These are phyloP conservation scores for Neurospora sp. DNA, from an alignment of 2,329 filamentous ascomycete species.

Conservation along the genomic window DNA sequence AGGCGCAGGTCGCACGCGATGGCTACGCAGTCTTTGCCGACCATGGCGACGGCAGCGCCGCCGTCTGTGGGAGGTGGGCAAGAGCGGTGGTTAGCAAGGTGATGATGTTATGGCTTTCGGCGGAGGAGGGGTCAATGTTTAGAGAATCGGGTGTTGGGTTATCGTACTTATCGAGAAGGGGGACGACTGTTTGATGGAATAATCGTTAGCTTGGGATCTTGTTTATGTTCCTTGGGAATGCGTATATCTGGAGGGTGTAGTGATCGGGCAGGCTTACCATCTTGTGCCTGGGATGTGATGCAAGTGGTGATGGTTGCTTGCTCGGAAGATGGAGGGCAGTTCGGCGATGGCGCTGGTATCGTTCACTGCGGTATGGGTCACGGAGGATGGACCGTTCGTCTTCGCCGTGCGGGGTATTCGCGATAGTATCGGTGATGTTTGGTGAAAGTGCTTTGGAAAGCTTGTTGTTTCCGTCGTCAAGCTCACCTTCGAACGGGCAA, in stretches of 20 bases:
- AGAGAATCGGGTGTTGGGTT: constrained; percentile 6
- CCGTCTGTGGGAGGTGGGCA: constrained; percentile 43
- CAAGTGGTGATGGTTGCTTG: constrained; percentile 1
- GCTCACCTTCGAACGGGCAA: constrained; percentile 9
- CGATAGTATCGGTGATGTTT: constrained; percentile 1
- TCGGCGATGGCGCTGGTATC: not conserved
- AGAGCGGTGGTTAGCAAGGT: constrained; percentile 1
- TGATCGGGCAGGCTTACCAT: constrained; percentile 23
- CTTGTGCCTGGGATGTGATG: constrained; percentile 11
- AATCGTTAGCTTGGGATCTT: constrained; percentile 23
- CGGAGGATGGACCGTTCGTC: not conserved
- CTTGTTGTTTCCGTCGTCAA: constrained; percentile 3
- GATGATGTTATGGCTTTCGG: not conserved
- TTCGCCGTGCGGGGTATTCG: constrained; percentile 3
- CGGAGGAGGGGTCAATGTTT: constrained; percentile 1
- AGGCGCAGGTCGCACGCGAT: constrained; percentile 98
- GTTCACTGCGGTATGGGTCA: not conserved
- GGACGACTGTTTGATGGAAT: constrained; percentile 51
- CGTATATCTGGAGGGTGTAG: not conserved
- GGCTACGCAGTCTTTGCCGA: constrained; percentile 98
- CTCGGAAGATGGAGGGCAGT: not conserved
- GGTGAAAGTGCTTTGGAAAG: not conserved
- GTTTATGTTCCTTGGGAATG: constrained; percentile 5
- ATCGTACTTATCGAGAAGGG: constrained; percentile 89
- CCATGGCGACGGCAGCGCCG: constrained; percentile 96